Conservation (phyloP, 164 flowering plant species). For the Magnolia kwangsiensis region DNA sequence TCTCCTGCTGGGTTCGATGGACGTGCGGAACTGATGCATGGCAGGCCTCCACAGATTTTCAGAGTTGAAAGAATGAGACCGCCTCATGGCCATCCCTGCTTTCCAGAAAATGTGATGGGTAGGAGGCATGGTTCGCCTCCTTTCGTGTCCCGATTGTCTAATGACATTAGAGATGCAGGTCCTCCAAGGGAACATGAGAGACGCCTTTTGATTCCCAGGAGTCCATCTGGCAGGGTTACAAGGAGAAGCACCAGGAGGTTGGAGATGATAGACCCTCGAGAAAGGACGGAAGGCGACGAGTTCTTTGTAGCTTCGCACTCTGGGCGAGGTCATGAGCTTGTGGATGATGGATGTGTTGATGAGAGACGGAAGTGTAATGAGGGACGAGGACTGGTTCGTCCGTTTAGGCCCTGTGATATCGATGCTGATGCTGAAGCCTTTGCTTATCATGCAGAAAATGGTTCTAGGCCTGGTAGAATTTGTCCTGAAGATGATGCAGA, state of each 20-base stretch:
- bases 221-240: conserved; percentile 40
- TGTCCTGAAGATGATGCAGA: conserved; percentile 39
- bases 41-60: conserved; percentile 46
- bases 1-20: conserved; percentile 49
- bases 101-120: conserved; percentile 32
- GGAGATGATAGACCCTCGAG: conserved; percentile 41
- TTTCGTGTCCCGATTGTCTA: conserved; percentile 23
- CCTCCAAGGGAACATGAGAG: conserved; percentile 40
- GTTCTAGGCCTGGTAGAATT: conserved; percentile 46
- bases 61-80: conserved; percentile 50
- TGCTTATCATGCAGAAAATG: conserved; percentile 35
- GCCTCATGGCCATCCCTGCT: conserved; percentile 40
- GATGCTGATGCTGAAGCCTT: conserved; percentile 31
- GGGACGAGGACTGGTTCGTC: conserved; percentile 41
- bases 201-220: conserved; percentile 33
- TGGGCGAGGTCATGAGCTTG: conserved; percentile 42
- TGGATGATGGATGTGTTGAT: conserved; percentile 36
- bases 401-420: conserved; percentile 43
- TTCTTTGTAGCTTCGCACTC: conserved; percentile 37
- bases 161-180: conserved; percentile 46
- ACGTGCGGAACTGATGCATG: conserved; percentile 33
- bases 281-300: conserved; percentile 43
- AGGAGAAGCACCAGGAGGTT: conserved; percentile 40
- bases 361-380: conserved; percentile 48
- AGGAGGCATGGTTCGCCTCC: conserved; percentile 51